Evolutionary conservation across 1,139 yeast species (phyloP), one percentile per base, ranked within the genome.

Genomic region (Geotrichum australiense): DNA sequence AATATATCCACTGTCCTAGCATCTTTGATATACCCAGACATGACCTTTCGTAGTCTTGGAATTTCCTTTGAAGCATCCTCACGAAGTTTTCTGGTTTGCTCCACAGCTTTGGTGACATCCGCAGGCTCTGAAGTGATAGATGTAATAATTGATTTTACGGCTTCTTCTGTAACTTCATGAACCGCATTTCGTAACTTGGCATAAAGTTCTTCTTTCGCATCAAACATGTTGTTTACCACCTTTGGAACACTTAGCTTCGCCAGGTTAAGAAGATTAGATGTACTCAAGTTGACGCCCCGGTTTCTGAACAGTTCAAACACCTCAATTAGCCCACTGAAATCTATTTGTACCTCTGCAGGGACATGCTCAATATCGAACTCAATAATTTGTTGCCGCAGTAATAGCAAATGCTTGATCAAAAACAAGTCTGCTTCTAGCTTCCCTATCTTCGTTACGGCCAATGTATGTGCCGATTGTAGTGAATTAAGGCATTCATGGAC

Each of bases 171-270:
- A 47, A 85, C 78, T 20, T 73, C 76, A 48, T 79, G 81, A 16
- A 86, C 84, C 2, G 80, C 69, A 49, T 75, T 76, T 50, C 89
- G 73, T 49, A 89, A 68, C 51, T 82, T 89, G 15, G 76, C 68
- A 51, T 82, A 84, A 28, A 87, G 68, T 58, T 87, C 96, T 16
- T 64, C 70, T 51, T 85, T 76, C 18, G 95, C 94, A 61, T 89
- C 96, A 38, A 80, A 74, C 85, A 81, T 82, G 58, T 84, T 81
- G 53, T 78, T 80, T 10, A 84, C 81, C n/a, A 86, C 85, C 49
- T 75, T 78, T 0, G 96, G 96, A 2, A 80, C 84, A 1, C 86
- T 71, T 28, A 78, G 84, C 47, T 74, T 69, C 3, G 85, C 82
- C 39, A 80, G 59, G 48, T 74, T 78, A 41, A 79, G 63, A 38